phyloP scores from a whole-genome alignment of 2,329 filamentous ascomycete species.

The Ophiostoma sp. region DNA sequence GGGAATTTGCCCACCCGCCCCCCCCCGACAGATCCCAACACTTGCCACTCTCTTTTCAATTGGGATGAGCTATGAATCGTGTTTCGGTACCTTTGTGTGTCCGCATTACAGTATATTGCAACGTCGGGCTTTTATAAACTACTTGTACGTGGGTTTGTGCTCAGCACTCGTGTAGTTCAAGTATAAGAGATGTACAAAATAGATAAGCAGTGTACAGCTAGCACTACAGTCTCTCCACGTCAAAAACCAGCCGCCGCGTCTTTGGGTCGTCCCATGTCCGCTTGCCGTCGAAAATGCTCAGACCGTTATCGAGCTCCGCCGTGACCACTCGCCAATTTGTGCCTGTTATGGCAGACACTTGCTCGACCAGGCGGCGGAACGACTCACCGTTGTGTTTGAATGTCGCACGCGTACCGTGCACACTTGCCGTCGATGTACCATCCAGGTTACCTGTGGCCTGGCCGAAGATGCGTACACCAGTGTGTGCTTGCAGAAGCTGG shows the following conservation, averaged over 20 bases:
- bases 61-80: neutral
- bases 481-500: neutral
- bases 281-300: constrained; percentile 24
- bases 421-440: neutral
- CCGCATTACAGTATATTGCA: neutral
- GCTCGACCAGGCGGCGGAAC: constrained; percentile 25
- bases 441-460: neutral
- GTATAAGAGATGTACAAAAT: neutral
- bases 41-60: neutral
- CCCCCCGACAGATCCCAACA: neutral
- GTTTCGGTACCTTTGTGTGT: neutral
- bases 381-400: constrained; percentile 31
- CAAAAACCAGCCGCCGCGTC: constrained; percentile 1
- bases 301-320: constrained; percentile 26
- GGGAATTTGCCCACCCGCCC: neutral
- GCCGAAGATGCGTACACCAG: neutral
- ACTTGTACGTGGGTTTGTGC: neutral
- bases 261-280: constrained; percentile 1
- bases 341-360: constrained; percentile 25
- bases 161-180: too few relatives aligned
- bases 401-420: neutral
- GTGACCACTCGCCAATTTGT: constrained; percentile 28
- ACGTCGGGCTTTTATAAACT: constrained; percentile 5
- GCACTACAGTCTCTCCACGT: neutral
- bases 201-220: neutral